A percentile compares a stretch with the other conserved stretches of the same genome.
phyloP scores from a whole-genome alignment of 192 early-diverging fungal genomes.

The Lobosporangium transversale region DNA sequence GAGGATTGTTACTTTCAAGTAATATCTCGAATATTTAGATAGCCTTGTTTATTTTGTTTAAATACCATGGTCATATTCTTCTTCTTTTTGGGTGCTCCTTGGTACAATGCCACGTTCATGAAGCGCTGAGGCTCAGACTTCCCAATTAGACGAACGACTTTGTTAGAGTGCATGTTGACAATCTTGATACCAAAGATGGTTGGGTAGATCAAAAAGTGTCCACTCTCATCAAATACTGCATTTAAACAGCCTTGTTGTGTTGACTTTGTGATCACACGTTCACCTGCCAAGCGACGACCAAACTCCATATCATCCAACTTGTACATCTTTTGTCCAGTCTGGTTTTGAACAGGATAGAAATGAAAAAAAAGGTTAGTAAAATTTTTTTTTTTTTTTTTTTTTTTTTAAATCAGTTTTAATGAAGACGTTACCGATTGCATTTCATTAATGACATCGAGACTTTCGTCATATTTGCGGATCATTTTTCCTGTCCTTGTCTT shows the following conservation, averaged over 20 bases:
- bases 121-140: constrained; percentile 92
- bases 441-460: constrained; percentile 79
- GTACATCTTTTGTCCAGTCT: constrained; percentile 77
- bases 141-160: constrained; percentile 86
- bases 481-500: constrained; percentile 86
- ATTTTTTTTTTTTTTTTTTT: too few relatives aligned
- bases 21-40: too few relatives aligned
- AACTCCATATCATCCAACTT: constrained; percentile 98
- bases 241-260: constrained; percentile 72
- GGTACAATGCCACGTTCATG: constrained; percentile 87
- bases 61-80: constrained; percentile 73
- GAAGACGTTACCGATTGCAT: constrained; percentile 76
- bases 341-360: neutral
- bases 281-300: constrained; percentile 89
- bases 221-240: constrained; percentile 92
- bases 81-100: constrained; percentile 90
- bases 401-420: neutral
- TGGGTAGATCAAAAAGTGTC: constrained; percentile 89
- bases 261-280: constrained; percentile 86
- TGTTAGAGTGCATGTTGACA: constrained; percentile 87
- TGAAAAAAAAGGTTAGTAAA: neutral
- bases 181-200: constrained; percentile 97
- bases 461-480: constrained; percentile 92
- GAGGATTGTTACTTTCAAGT: constrained; percentile 4
- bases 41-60: neutral